phyloP scores from a whole-genome alignment of 2,329 filamentous ascomycete species.

The Fusarium anthophilum region DNA sequence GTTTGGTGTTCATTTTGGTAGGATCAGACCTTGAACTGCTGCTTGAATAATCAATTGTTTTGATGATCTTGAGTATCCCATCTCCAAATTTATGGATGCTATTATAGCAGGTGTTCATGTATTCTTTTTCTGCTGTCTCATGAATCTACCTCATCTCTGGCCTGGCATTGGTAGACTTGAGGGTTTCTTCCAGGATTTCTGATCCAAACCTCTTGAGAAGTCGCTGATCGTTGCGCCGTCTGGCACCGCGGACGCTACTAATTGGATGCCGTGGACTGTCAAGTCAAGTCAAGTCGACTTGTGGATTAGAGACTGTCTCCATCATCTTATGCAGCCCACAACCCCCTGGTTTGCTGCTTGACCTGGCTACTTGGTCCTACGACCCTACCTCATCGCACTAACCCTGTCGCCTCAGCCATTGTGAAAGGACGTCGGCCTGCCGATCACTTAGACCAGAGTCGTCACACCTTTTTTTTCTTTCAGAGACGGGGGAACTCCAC shows the following conservation, averaged over 20 bases:
- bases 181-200: constrained; percentile 30
- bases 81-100: background rate
- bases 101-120: background rate
- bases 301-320: constrained; percentile 39
- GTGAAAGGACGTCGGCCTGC: constrained; percentile 62
- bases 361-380: constrained; percentile 47
- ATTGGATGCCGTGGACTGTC: constrained; percentile 45
- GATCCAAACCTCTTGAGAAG: constrained; percentile 25
- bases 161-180: background rate
- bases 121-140: constrained; percentile 4
- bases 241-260: constrained; percentile 41
- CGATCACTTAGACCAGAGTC: constrained; percentile 64
- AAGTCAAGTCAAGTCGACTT: constrained; percentile 43
- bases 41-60: background rate
- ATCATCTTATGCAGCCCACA: constrained; percentile 49
- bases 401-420: constrained; percentile 58
- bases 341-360: constrained; percentile 42
- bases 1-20: constrained; percentile 8
- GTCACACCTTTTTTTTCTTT: constrained; percentile 56
- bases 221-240: constrained; percentile 42
- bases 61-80: background rate
- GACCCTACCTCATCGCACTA: constrained; percentile 54
- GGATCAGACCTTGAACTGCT: constrained; percentile 36
- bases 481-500: constrained; percentile 49
- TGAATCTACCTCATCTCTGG: constrained; percentile 1